Base-by-base conservation (phyloP, 2,329 filamentous ascomycete species). In the Ophiostoma sp. region DNA sequence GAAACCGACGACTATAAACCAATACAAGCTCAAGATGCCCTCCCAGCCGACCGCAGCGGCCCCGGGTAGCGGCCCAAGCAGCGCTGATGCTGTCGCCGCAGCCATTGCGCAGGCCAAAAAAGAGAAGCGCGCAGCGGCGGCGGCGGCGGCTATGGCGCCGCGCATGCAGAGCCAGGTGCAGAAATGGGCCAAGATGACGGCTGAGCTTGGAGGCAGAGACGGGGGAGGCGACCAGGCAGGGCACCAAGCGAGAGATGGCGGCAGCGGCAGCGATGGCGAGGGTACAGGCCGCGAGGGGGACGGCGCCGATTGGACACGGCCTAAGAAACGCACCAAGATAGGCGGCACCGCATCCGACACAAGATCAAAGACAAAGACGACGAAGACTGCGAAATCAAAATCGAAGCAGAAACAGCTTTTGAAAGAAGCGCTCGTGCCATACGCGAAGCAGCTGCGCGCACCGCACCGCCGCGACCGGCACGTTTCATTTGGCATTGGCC, bases 131-230 rank as follows among this genome's bases (percentile, higher is more conserved):
- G 66, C 62, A 36, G 67, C 58, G 1, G 66, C 55, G 2, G 27
- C 52, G n/a, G 52, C 64, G 1, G 63, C 69, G 2, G 84, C 86
- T 3, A 81, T 82, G 80, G 80, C 77, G n/a, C 85, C 87, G 0
- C 87, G 71, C 44, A 67, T 72, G 68, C 71, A 72, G 66, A 71
- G 52, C 44, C 71, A 90, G 76, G 80, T 91, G 63, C 86, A 90
- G 76, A 89, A 89, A 76, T 91, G 88, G 88, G 85, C 86, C 65
- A 86, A 89, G 73, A 86, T 88, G 65, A 87, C 89, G 74, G 87
- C 87, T 1, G 87, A 91, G 66, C 71, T 72, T n/a, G 69, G 82
- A 78, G 70, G 77, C 16, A 72, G 72, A 27, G 27, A 27, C 27
- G 27, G 27, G 27, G 27, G 27, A 27, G 27, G 27, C 27, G 27